Evolutionary conservation across 2,329 filamentous ascomycete species (phyloP).

Genomic region (Pezicula carpinea): DNA sequence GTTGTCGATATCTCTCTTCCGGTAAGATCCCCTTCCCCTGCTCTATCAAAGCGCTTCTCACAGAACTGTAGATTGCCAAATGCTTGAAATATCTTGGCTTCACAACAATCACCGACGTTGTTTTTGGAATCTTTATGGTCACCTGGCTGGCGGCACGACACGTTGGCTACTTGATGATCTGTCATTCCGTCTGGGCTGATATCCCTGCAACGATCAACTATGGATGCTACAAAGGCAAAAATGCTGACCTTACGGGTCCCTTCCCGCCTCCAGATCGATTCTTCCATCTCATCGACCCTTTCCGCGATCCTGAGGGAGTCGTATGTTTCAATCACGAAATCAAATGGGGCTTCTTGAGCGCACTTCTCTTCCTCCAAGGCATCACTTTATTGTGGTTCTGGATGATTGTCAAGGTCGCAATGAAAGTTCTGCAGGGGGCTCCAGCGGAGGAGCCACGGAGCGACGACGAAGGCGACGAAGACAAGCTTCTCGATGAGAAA

Average conservation of each 20-base stretch:
- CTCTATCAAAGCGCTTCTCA: conserved; percentile 4
- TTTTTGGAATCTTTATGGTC: conserved; percentile 81
- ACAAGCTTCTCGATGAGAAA: conserved; percentile 38
- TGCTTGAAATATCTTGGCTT: conserved; percentile 86
- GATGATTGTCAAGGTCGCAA: conserved; percentile 80
- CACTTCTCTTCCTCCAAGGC: conserved; percentile 72
- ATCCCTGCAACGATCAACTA: conserved; percentile 56
- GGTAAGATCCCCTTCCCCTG: conserved; percentile 43
- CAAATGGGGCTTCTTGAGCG: conserved; percentile 70
- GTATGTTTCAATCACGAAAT: conserved; percentile 78
- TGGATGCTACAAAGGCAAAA: conserved; percentile 66
- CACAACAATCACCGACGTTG: conserved; percentile 70
- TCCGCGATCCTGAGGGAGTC: conserved; percentile 63
- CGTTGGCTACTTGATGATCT: conserved; percentile 70
- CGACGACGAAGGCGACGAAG: conserved; percentile 74
- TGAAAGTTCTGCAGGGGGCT: conserved; percentile 71
- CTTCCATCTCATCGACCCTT: conserved; percentile 67
- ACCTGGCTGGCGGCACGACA: conserved; percentile 84
- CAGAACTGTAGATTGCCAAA: conserved; percentile 66
- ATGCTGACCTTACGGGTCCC: conserved; percentile 50
- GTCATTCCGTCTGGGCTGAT: conserved; percentile 75
- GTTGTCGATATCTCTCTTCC: conserved; percentile 84
- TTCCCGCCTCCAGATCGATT: conserved; percentile 45
- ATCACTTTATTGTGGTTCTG: conserved; percentile 85
- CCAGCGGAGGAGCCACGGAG: conserved; percentile 82